phyloP scores from a whole-genome alignment of 1,284 basidiomycete species.

The Clitocybe nebularis region DNA sequence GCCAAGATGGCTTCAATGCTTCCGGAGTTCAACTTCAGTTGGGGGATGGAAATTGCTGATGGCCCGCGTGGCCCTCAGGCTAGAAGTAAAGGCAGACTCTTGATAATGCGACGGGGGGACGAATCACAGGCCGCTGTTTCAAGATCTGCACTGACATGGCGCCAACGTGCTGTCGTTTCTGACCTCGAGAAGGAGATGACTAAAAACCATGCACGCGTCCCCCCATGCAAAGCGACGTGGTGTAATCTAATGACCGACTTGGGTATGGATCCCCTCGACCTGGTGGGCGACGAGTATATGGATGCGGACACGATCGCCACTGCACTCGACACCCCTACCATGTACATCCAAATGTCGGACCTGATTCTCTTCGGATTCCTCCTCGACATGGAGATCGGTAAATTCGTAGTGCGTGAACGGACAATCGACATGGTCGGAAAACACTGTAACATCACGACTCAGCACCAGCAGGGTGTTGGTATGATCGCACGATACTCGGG shows the following conservation, averaged over 20 bases:
- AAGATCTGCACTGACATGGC: background rate
- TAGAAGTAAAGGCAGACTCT: background rate
- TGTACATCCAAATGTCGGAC: slow-evolving; percentile 8
- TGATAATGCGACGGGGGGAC: background rate
- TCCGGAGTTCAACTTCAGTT: background rate
- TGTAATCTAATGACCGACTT: slow-evolving; percentile 15
- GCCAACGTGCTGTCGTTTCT: background rate
- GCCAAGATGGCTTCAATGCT: background rate
- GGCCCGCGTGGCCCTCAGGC: background rate
- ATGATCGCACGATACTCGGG: slow-evolving; percentile 10
- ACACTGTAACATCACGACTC: slow-evolving; percentile 12
- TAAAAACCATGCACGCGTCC: background rate
- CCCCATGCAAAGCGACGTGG: slow-evolving; percentile 14
- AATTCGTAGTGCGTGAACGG: slow-evolving; percentile 3
- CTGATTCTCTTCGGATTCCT: slow-evolving; percentile 8
- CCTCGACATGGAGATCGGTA: slow-evolving; percentile 8
- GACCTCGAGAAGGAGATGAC: background rate
- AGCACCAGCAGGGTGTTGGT: slow-evolving; percentile 10
- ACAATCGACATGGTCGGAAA: slow-evolving; percentile 9
- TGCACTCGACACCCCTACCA: slow-evolving; percentile 4
- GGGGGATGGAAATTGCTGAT: background rate
- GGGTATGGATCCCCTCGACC: slow-evolving; percentile 3
- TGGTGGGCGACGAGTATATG: background rate
- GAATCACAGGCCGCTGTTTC: slow-evolving; percentile 1
- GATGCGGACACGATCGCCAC: slow-evolving; percentile 13